A percentile compares a stretch with the other conserved stretches of the same genome.
These are phyloP conservation scores for Bolboschoenus planiculmis DNA, from an alignment of 176 grass and related monocot species.

Conservation along the genomic window DNA sequence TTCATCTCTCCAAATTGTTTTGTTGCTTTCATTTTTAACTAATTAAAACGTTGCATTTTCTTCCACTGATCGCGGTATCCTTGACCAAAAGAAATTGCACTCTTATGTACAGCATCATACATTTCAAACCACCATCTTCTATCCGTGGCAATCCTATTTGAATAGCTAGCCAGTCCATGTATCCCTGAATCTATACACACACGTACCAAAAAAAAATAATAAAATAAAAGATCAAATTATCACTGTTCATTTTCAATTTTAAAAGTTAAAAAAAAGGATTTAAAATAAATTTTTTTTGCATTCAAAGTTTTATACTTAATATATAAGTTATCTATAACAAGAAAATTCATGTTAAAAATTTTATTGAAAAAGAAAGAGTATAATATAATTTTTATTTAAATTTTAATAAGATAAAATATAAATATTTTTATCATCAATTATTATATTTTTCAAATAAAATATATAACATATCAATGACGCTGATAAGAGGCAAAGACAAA, in stretches of 20 bases:
- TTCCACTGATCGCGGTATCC: constrained; percentile 22
- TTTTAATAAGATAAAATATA: too few relatives aligned
- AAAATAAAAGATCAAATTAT: neutral
- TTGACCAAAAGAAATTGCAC: constrained; percentile 23
- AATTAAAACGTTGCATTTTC: neutral
- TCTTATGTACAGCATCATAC: constrained; percentile 16
- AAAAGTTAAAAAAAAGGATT: too few relatives aligned
- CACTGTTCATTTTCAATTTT: neutral
- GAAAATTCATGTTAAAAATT: too few relatives aligned
- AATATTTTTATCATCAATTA: too few relatives aligned
- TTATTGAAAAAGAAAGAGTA: too few relatives aligned
- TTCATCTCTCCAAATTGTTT: neutral
- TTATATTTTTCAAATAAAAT: too few relatives aligned
- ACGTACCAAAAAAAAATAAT: neutral
- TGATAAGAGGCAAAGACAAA: too few relatives aligned
- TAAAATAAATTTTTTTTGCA: too few relatives aligned
- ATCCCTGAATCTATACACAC: constrained; percentile 17
- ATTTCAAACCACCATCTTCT: constrained; percentile 10
- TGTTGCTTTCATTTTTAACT: neutral
- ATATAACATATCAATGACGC: too few relatives aligned
- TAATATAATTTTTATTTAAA: too few relatives aligned
- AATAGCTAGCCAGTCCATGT: constrained; percentile 48
- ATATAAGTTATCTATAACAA: too few relatives aligned
- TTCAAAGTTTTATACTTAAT: too few relatives aligned
- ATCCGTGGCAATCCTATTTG: constrained; percentile 24